A percentile compares a stretch with the other conserved stretches of the same genome.
phyloP scores from a whole-genome alignment of 306 rosid genomes.

The Adenanthera pavonina region DNA sequence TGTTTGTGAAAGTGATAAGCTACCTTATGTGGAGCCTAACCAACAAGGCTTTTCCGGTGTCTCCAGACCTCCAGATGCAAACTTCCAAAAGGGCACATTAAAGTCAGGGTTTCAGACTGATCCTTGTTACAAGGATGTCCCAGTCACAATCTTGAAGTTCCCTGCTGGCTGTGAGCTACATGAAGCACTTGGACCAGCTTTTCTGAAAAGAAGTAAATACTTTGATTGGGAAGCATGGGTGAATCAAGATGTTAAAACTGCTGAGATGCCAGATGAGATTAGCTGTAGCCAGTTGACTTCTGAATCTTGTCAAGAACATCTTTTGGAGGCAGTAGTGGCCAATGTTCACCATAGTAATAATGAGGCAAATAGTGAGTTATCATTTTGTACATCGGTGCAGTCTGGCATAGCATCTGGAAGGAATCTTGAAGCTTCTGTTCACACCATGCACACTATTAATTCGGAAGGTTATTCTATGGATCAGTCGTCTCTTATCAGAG shows the following conservation, averaged over 20 bases:
- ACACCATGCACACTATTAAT: constrained; percentile 49
- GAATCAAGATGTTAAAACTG: constrained; percentile 51
- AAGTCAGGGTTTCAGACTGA: constrained; percentile 47
- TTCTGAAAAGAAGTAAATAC: constrained; percentile 56
- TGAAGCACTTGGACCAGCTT: constrained; percentile 94
- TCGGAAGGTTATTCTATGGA: constrained; percentile 71
- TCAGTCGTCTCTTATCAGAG: constrained; percentile 62
- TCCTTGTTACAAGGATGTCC: constrained; percentile 48
- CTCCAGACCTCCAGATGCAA: constrained; percentile 48
- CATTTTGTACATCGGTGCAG: constrained; percentile 66
- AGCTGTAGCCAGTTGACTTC: constrained; percentile 71
- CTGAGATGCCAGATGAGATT: constrained; percentile 57
- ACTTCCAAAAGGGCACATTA: constrained; percentile 46
- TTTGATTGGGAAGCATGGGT: constrained; percentile 55
- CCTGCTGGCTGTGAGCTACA: constrained; percentile 97
- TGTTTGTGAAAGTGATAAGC: constrained; percentile 50
- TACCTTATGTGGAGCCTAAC: constrained; percentile 37
- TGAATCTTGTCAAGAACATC: constrained; percentile 74
- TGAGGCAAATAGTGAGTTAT: constrained; percentile 61
- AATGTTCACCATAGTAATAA: constrained; percentile 64
- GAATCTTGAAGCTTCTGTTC: constrained; percentile 68
- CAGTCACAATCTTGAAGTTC: constrained; percentile 59
- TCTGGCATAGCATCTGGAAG: constrained; percentile 68
- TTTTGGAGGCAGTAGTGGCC: constrained; percentile 89
- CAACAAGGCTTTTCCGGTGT: constrained; percentile 44